Evolutionary conservation across 768 basidiomycete species (phyloP).

Genomic region (Suillus variegatus): DNA sequence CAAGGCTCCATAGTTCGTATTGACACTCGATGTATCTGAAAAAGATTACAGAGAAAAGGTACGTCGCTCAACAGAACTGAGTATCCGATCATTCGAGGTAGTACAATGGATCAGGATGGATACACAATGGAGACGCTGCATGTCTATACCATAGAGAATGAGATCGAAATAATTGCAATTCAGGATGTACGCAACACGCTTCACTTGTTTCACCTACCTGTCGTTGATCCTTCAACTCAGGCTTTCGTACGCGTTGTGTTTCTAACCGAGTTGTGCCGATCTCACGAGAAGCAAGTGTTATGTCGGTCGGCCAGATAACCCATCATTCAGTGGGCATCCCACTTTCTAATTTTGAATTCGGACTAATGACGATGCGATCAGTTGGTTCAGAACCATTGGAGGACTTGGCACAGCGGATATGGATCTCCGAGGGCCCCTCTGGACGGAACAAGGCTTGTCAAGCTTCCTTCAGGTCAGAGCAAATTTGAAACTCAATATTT

Average conservation of each 20-base stretch:
- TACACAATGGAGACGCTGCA: constrained; percentile 84
- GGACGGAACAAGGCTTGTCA: constrained; percentile 77
- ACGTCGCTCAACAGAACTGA: neutral
- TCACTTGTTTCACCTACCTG: neutral
- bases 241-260: constrained; percentile 47
- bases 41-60: constrained; percentile 88
- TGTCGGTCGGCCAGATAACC: constrained; percentile 84
- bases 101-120: constrained; percentile 63
- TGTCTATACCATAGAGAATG: constrained; percentile 59
- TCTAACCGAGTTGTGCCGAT: neutral
- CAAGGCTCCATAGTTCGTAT: neutral
- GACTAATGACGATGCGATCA: constrained; percentile 27
- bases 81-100: neutral
- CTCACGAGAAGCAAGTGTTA: constrained; percentile 57
- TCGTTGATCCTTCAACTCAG: constrained; percentile 30
- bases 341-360: neutral
- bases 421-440: constrained; percentile 79
- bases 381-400: constrained; percentile 86
- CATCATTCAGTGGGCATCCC: constrained; percentile 72
- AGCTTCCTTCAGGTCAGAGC: neutral
- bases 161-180: constrained; percentile 55
- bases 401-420: constrained; percentile 66
- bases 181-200: constrained; percentile 43
- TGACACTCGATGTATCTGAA: neutral
- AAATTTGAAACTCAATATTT: neutral